phyloP scores from a whole-genome alignment of 2,329 filamentous ascomycete genomes.

The Colletotrichum tropicale region DNA sequence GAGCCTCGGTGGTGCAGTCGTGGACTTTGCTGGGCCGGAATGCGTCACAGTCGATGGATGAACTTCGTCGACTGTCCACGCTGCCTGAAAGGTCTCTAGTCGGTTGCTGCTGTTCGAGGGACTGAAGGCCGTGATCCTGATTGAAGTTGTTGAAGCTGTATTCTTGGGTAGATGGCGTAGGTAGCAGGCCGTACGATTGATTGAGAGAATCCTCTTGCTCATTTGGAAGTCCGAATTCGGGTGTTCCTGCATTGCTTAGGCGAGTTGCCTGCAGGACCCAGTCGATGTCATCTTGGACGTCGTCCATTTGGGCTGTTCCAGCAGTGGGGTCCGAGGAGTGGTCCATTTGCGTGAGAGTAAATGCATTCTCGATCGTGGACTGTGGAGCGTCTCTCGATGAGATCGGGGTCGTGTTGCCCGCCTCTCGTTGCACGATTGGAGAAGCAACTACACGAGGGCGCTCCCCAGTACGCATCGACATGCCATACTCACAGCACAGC shows the following conservation, averaged over 20 bases:
- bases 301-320: neutral
- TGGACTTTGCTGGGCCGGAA: neutral
- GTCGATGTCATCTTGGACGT: neutral
- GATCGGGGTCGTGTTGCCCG: neutral
- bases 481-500: neutral
- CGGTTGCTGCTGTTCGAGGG: neutral
- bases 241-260: neutral
- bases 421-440: neutral
- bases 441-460: neutral
- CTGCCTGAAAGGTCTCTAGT: neutral
- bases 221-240: neutral
- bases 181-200: neutral
- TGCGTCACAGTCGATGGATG: neutral
- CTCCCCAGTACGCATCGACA: slow-evolving; percentile 3
- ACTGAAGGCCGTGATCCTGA: neutral
- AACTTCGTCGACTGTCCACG: neutral
- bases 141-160: neutral
- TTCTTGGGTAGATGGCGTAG: neutral
- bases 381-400: neutral
- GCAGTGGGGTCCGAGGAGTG: neutral
- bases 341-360: neutral
- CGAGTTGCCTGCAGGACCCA: neutral
- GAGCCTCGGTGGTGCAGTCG: neutral
- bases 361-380: neutral
- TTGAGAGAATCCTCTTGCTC: neutral